Evolutionary conservation across 306 rosid species (phyloP), one percentile per base, ranked within the genome.

Genomic region (Pyrus pyrifolia): DNA sequence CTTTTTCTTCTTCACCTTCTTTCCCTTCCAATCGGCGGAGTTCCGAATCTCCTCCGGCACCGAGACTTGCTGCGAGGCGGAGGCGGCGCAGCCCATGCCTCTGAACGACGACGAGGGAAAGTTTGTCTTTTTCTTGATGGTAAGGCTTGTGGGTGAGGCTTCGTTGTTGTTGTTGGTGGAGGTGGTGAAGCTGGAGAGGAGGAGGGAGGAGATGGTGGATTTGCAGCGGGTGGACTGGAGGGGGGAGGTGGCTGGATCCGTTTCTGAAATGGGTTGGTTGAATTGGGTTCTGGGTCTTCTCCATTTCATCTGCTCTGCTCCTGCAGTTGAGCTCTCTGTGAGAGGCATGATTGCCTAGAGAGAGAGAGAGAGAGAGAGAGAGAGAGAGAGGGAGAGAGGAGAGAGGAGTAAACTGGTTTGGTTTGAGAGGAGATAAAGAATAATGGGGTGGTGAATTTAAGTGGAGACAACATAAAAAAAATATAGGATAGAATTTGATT

Each of bases 31-130:
- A 78, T 90, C 97, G 0, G 89, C 97, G 1, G 99, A 92, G 58
- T 86, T 78, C 18, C 93, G 83, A 75, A 92, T 92, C 81, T 86
- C 88, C 5, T 87, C 93, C 18, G 99, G 99, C 46, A 92, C 96
- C 15, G 97, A 90, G 51, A 95, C 99, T 58, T 92, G 87, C 68
- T 92, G 93, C 1, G 97, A 89, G 29, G 93, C 87, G 31, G 87
- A 85, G 70, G 93, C 92, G 0, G 88, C 80, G 85, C 99, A 95
- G 7, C 99, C 97, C 57, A 95, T n/a, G 15, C 97, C 97, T 53
- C 93, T 77, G 79, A 95, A 83, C 49, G 88, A 86, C 40, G 91
- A 69, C 14, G 97, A 76, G 13, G 95, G 67, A 70, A 86, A 90
- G 68, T 84, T 88, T 59, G 77, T 86, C 82, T 92, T 96, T 78